Percentiles rank a stretch among this genome's conserved stretches.
phyloP scores from a whole-genome alignment of 768 basidiomycete species.

The Amanita polypyramis region DNA sequence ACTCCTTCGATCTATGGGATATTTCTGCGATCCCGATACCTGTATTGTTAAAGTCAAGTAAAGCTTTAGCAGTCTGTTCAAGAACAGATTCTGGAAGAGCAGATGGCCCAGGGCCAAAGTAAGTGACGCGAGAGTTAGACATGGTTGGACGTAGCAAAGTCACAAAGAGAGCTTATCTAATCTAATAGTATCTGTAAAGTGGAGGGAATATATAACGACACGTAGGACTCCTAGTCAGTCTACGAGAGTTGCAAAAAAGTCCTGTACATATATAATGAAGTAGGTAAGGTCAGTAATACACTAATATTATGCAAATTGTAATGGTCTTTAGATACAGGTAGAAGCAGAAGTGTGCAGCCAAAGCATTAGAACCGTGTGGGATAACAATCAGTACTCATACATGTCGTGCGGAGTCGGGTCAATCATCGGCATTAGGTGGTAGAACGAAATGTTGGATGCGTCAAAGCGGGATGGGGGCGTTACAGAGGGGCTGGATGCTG shows the following conservation, averaged over 20 bases:
- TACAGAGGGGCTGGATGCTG: slow-evolving; percentile 8
- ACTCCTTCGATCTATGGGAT: slow-evolving; percentile 91
- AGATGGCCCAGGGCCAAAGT: slow-evolving; percentile 94
- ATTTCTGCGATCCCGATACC: slow-evolving; percentile 96
- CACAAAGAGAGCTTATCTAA: too few relatives aligned
- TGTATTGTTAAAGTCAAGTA: slow-evolving; percentile 84
- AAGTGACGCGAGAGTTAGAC: slow-evolving; percentile 50
- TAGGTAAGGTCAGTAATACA: too few relatives aligned
- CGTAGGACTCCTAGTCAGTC: too few relatives aligned
- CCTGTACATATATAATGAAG: too few relatives aligned
- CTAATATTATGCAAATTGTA: not conserved
- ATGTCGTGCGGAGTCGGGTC: not conserved
- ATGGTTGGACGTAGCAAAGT: slow-evolving; percentile 16
- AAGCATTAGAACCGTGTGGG: not conserved
- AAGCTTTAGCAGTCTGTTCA: slow-evolving; percentile 66
- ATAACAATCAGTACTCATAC: not conserved
- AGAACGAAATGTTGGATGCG: slow-evolving; percentile 40
- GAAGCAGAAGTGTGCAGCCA: not conserved
- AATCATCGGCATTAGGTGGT: slow-evolving; percentile 45
- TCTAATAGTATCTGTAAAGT: too few relatives aligned
- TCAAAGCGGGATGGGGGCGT: slow-evolving; percentile 30
- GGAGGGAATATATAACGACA: too few relatives aligned
- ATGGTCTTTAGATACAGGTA: not conserved
- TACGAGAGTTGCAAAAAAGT: too few relatives aligned
- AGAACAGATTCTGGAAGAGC: slow-evolving; percentile 84